Evolutionary conservation across 352 stramenopile genomes (phyloP), one percentile per base, ranked within the genome.

Genomic region (Phytophthora aleatoria): DNA sequence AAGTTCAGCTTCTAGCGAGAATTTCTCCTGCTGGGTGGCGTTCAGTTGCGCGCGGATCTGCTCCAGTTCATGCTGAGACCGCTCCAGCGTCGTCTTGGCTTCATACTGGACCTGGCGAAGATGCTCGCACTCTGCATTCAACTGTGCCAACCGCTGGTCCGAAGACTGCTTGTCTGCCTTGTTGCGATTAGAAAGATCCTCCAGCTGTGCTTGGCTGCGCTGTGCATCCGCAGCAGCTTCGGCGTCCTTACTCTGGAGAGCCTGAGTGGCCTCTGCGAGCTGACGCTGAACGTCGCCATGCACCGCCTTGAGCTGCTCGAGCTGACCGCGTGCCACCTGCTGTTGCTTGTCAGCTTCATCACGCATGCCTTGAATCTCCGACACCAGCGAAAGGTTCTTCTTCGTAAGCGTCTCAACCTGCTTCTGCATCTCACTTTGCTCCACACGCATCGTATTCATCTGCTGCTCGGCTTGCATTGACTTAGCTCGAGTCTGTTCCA

Each of bases 361-460:
- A 5, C 76, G 73, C 38, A 75, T 64, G 30, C 45, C 60, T 64
- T 85, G 73, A 9, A 82, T 50, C 26, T 92, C 84, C 0, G 81
- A 71, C 12, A 85, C 61, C 31, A 92, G 48, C 15, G 62, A 64
- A 8, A 83, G 51, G 38, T 91, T 90, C 69, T 93, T 91, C 42
- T 79, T 83, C 13, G 76, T 85, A 5, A 92, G 64, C 11, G 74
- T 50, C 58, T 89, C 76, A 3, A 93, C 41, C 62, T 91, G 77
- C n/a, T 65, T 65, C 45, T 87, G 73, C 6, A 74, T 28, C 11
- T 78, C 69, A 24, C 58, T 59, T 13, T 84, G 60, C 26, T 90
- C 73, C 0, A 50, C 56, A 13, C 76, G 63, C 48, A 74, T 71
- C 2, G 58, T 47, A 16, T 74, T 74, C 13, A 84, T 30, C 45